Evolutionary conservation across 108 stramenopile genomes (phyloP).

Genomic region (Nitzschia palea): DNA sequence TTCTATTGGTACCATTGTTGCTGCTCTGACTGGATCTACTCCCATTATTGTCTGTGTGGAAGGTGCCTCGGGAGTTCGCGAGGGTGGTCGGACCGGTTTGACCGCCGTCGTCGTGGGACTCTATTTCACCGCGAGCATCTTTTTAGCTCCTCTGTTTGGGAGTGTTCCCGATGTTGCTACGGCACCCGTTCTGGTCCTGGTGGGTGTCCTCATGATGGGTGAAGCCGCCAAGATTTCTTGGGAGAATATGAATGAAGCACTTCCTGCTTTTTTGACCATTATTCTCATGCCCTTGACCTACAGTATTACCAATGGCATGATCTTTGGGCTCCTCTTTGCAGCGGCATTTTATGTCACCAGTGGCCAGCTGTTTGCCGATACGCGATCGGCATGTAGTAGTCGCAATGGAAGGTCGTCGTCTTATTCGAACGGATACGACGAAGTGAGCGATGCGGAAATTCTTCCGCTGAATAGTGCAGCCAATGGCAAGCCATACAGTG

Average conservation of each 20-base stretch:
- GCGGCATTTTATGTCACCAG: slow-evolving; percentile 36
- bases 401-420: too few relatives aligned
- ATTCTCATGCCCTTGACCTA: slow-evolving; percentile 69
- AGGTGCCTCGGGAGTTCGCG: slow-evolving; percentile 55
- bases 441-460: background rate
- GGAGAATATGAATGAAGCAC: slow-evolving; percentile 45
- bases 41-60: slow-evolving; percentile 67
- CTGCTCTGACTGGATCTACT: slow-evolving; percentile 41
- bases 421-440: background rate
- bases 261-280: slow-evolving; percentile 64
- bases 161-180: slow-evolving; percentile 54
- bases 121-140: slow-evolving; percentile 45
- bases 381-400: background rate
- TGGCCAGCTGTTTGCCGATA: slow-evolving; percentile 9
- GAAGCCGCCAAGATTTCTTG: slow-evolving; percentile 52
- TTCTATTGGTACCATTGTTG: slow-evolving; percentile 46
- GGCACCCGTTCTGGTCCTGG: slow-evolving; percentile 53
- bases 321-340: slow-evolving; percentile 38
- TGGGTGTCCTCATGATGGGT: slow-evolving; percentile 60
- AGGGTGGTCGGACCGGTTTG: slow-evolving; percentile 65
- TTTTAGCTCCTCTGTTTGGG: slow-evolving; percentile 58
- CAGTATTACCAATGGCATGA: slow-evolving; percentile 64
- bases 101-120: slow-evolving; percentile 52
- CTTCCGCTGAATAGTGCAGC: background rate
- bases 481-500: too few relatives aligned